Base-by-base conservation (phyloP, 345 rosid species). In the Draba incana region DNA sequence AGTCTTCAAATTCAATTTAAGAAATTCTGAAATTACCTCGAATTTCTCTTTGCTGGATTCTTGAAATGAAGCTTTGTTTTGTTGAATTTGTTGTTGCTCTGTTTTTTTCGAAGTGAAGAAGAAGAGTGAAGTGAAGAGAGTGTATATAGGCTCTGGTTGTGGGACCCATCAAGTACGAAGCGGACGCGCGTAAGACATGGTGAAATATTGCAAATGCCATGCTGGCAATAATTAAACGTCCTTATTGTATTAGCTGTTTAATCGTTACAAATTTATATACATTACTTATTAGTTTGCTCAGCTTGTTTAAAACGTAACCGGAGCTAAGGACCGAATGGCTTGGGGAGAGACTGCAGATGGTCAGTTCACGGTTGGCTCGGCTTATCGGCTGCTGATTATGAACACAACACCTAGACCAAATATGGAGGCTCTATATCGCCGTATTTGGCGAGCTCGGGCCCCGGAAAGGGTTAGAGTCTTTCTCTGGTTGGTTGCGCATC, bases 81-180 rank as follows among this genome's bases (percentile, higher is more conserved):
- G 1, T 16, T 44, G 53, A 43, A 14, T 24, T 12, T 55, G 62
- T 33, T 33, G 37, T 33, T 33, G 37, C 54, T 68, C 64, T 68
- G 64, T 68, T 56, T 56, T 46, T 4, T 2, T 10, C 20, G 30
- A 1, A 47, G 47, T 55, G 64, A 25, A 38, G 55, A 12, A 33
- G 64, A 43, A 68, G 64, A 56, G 72, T 57, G 64, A 68, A 68
- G 72, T 57, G 64, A 57, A 25, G 11, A 35, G 47, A 56, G 48
- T 24, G 4, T 57, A 24, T 46, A 57, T 68, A 68, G 57, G 56
- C 64, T 24, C n/a, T 5, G 48, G 64, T 57, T 16, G 0, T 44
- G 64, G 43, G 52, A 35, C 64, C 63, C 31, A 47, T 28, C 6
- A 6, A 10, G 3, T 1, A 37, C 64, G 72, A 68, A 35, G 0